phyloP scores from a whole-genome alignment of 2,329 filamentous ascomycete species.

The Polytolypa hystricis region DNA sequence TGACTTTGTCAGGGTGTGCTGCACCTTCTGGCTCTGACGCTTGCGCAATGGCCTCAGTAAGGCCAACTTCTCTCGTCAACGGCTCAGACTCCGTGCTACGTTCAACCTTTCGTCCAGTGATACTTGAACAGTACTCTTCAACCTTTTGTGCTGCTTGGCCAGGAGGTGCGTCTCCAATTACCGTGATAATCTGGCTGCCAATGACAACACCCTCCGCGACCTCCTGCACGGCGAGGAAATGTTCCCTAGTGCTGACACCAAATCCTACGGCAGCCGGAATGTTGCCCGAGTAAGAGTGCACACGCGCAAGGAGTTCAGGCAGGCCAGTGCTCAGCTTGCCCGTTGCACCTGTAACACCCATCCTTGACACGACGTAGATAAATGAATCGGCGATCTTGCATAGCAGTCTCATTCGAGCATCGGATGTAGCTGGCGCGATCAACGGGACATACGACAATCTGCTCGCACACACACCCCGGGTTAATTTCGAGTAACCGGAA shows the following conservation, averaged over 20 bases:
- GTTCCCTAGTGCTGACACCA: slow-evolving; percentile 87
- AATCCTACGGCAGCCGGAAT: slow-evolving; percentile 89
- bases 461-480: slow-evolving; percentile 3
- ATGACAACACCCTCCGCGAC: slow-evolving; percentile 93
- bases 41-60: slow-evolving; percentile 55
- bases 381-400: slow-evolving; percentile 97
- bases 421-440: slow-evolving; percentile 87
- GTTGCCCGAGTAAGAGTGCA: slow-evolving; percentile 86
- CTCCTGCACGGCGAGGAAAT: slow-evolving; percentile 74
- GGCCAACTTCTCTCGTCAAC: slow-evolving; percentile 54
- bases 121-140: slow-evolving; percentile 73
- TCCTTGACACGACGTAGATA: slow-evolving; percentile 95
- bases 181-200: slow-evolving; percentile 86
- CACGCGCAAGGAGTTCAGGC: slow-evolving; percentile 68
- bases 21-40: slow-evolving; percentile 49
- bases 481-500: background rate
- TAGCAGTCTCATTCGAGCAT: slow-evolving; percentile 85
- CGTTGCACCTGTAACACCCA: slow-evolving; percentile 89
- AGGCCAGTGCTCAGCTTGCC: slow-evolving; percentile 72
- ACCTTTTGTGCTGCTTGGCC: slow-evolving; percentile 61
- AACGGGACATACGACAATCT: slow-evolving; percentile 92
- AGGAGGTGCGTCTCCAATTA: slow-evolving; percentile 56
- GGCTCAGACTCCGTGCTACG: slow-evolving; percentile 33
- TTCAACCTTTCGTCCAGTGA: slow-evolving; percentile 47
- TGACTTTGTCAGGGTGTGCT: slow-evolving; percentile 25